These are phyloP conservation scores for Coemansia sp. DNA, from an alignment of 192 early-diverging fungal species.

Conservation along the genomic window DNA sequence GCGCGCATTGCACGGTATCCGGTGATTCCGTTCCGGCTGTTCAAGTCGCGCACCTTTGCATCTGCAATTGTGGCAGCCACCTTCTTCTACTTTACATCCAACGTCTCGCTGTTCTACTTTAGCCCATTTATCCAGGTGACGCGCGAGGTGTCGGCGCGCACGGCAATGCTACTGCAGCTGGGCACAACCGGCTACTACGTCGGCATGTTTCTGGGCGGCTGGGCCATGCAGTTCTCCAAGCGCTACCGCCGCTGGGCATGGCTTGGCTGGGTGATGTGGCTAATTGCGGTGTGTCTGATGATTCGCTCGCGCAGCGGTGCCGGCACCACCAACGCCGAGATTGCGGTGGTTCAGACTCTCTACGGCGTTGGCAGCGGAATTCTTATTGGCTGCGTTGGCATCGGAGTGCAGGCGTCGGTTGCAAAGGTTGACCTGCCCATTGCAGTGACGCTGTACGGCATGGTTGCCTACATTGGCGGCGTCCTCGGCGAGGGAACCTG, in stretches of 20 bases:
- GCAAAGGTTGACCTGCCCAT: constrained; percentile 36
- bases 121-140: constrained; percentile 48
- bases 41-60: constrained; percentile 46
- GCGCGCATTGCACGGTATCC: constrained; percentile 64
- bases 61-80: constrained; percentile 37
- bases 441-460: constrained; percentile 48
- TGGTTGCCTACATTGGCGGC: constrained; percentile 50
- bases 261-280: constrained; percentile 47
- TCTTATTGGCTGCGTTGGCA: constrained; percentile 46
- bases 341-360: constrained; percentile 42
- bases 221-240: constrained; percentile 49
- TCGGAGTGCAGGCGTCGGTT: constrained; percentile 48
- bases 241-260: constrained; percentile 48
- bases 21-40: constrained; percentile 51
- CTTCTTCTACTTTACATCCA: constrained; percentile 45
- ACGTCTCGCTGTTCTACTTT: constrained; percentile 49
- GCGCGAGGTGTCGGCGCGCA: constrained; percentile 32
- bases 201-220: constrained; percentile 45
- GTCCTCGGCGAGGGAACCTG: constrained; percentile 48
- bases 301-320: constrained; percentile 36
- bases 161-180: constrained; percentile 49
- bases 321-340: constrained; percentile 36
- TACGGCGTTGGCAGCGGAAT: constrained; percentile 44
- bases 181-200: constrained; percentile 40
- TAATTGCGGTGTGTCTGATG: constrained; percentile 46